Evolutionary conservation across 176 grass and related monocot genomes (phyloP).

Genomic region (Zea luxurians): DNA sequence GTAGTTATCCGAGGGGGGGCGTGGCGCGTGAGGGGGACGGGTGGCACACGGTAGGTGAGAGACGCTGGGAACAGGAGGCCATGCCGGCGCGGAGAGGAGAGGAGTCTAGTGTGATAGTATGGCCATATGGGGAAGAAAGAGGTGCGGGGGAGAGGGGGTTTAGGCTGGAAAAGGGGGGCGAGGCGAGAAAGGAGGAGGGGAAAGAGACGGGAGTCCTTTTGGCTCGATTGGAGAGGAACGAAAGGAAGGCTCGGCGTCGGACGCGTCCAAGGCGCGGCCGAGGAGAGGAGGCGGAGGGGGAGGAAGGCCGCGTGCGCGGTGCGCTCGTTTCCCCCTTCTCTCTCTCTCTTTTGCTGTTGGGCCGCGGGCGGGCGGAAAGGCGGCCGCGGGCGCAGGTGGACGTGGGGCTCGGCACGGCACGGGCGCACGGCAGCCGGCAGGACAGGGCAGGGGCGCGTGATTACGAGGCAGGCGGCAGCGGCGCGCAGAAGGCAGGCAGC

Average conservation of each 20-base stretch:
- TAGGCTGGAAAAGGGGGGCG: slow-evolving; percentile 51
- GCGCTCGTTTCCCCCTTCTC: background rate
- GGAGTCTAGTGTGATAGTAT: background rate
- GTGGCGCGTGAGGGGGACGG: background rate
- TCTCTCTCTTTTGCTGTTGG: background rate
- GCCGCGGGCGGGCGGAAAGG: slow-evolving; percentile 22
- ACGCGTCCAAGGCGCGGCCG: background rate
- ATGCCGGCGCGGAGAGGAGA: background rate
- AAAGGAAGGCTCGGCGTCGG: too few relatives aligned
- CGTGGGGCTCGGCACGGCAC: background rate
- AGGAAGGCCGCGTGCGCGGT: background rate
- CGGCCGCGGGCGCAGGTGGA: background rate
- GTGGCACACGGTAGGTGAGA: slow-evolving; percentile 22
- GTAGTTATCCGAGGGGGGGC: background rate
- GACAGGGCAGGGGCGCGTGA: too few relatives aligned
- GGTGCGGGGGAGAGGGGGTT: background rate
- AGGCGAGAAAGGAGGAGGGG: background rate
- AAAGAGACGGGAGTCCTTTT: slow-evolving; percentile 33
- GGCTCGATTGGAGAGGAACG: background rate
- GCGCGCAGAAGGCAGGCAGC: too few relatives aligned
- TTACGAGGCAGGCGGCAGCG: too few relatives aligned
- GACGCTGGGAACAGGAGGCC: slow-evolving; percentile 23
- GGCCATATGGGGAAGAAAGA: too few relatives aligned
- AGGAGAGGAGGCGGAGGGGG: background rate
- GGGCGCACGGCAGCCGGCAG: too few relatives aligned